A percentile compares a stretch with the other conserved stretches of the same genome.
These are phyloP conservation scores for Pistacia atlantica DNA, from an alignment of 345 rosid species.

Conservation along the genomic window DNA sequence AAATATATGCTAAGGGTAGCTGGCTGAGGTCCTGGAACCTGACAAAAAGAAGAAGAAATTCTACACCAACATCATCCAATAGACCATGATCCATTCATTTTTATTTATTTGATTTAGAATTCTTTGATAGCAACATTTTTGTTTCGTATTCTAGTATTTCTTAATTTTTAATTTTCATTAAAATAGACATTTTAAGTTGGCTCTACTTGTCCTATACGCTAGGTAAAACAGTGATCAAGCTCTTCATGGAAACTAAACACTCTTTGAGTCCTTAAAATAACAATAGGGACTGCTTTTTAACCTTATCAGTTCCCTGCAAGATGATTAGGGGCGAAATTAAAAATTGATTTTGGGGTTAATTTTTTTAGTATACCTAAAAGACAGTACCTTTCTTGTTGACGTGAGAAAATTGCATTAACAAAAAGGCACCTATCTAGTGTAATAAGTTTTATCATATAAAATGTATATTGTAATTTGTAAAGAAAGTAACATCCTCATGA, in stretches of 20 bases:
- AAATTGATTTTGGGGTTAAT: no score
- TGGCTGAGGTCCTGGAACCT: constrained; percentile 17
- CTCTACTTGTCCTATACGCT: constrained; percentile 35
- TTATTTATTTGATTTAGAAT: constrained; percentile 30
- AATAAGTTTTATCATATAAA: no score
- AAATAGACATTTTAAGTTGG: constrained; percentile 17
- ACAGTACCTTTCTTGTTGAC: no score
- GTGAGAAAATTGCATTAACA: no score
- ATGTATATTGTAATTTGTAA: no score
- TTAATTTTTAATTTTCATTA: constrained; percentile 1
- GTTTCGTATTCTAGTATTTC: background rate
- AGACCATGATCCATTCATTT: constrained; percentile 28
- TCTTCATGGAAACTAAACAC: background rate
- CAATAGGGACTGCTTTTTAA: background rate
- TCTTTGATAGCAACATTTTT: constrained; percentile 31
- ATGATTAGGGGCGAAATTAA: no score
- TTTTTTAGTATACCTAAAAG: no score
- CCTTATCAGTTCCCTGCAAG: background rate
- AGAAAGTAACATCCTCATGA: no score
- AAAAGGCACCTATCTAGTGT: no score
- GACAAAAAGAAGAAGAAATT: constrained; percentile 46
- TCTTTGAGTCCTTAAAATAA: background rate
- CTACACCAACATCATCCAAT: constrained; percentile 25
- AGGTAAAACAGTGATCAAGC: constrained; percentile 16
- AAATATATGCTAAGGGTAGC: constrained; percentile 24